Conservation (phyloP, 768 basidiomycete species). For the Lanmaoa pseudosensibilis region DNA sequence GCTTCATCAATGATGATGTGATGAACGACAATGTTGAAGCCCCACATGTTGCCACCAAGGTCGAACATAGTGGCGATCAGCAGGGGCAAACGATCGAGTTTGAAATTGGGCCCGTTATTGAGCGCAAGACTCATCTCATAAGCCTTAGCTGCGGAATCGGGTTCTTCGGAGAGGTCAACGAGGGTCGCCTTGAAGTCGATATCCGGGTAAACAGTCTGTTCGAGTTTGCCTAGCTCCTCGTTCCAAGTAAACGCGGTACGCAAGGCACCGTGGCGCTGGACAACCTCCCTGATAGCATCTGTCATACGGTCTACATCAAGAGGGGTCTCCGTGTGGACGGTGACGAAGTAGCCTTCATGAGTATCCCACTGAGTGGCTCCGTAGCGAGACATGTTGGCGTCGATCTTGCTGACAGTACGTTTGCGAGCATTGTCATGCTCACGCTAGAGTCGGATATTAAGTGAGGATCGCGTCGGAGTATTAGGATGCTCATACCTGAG, state of each 20-base stretch:
- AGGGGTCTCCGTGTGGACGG: conserved; percentile 21
- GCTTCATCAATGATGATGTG: conserved; percentile 34
- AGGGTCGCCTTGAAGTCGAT: conserved; percentile 26
- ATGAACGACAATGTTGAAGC: conserved; percentile 32
- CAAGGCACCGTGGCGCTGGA: conserved; percentile 32
- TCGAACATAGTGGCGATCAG: conserved; percentile 29
- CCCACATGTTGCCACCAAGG: conserved; percentile 22
- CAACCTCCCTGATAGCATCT: conserved; percentile 27
- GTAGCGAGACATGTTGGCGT: conserved; percentile 32
- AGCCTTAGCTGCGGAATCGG: conserved; percentile 25
- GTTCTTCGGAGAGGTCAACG: conserved; percentile 31
- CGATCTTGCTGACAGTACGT: conserved; percentile 30
- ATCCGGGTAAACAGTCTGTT: conserved; percentile 31
- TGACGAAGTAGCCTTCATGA: conserved; percentile 28
- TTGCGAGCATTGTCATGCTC: conserved; percentile 32
- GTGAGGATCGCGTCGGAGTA: neutral
- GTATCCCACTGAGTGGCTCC: conserved; percentile 36
- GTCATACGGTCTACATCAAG: conserved; percentile 30
- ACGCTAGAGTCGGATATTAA: conserved; percentile 10
- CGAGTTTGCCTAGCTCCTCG: conserved; percentile 29
- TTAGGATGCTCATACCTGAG: conserved; percentile 23
- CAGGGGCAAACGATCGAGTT: conserved; percentile 26
- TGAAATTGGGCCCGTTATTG: conserved; percentile 26
- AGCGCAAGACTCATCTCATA: conserved; percentile 32
- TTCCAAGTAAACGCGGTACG: conserved; percentile 33